phyloP scores from a whole-genome alignment of 371 early-diverging fungal genomes.

The Thermomucor indicae-seudaticae region DNA sequence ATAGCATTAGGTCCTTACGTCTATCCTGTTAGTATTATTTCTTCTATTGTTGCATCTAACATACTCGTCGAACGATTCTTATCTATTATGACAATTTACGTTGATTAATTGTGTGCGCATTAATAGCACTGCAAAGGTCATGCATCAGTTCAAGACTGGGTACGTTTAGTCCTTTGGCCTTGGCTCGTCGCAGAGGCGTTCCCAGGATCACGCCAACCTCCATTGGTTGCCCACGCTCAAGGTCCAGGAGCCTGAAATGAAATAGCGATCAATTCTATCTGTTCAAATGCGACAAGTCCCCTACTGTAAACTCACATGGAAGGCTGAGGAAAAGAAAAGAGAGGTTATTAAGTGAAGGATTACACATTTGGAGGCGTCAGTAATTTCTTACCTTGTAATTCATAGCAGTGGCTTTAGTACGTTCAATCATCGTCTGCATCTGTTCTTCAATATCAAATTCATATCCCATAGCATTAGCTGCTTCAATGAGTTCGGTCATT shows the following conservation, averaged over 20 bases:
- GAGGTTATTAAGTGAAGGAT: not conserved
- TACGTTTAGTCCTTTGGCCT: conserved; percentile 36
- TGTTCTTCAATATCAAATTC: conserved; percentile 39
- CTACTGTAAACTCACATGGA: conserved; percentile 41
- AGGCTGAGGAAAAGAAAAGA: conserved; percentile 17
- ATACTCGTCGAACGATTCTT: too few species aligned
- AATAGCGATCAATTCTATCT: not conserved
- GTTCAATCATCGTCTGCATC: conserved; percentile 40
- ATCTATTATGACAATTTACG: not conserved
- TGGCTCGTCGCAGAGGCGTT: conserved; percentile 55
- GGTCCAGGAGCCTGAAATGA: conserved; percentile 36
- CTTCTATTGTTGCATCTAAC: not conserved
- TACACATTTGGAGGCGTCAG: not conserved
- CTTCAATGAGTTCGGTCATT: conserved; percentile 62
- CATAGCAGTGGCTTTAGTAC: conserved; percentile 40
- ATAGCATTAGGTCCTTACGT: not conserved
- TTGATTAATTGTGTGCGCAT: not conserved
- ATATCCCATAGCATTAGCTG: conserved; percentile 52
- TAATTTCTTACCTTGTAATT: conserved; percentile 38
- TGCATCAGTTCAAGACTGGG: conserved; percentile 46
- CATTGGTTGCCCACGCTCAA: conserved; percentile 55
- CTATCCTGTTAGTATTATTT: not conserved
- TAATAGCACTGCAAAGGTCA: conserved; percentile 20
- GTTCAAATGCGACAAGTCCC: not conserved
- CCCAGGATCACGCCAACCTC: conserved; percentile 67